Evolutionary conservation across 1,284 basidiomycete species (phyloP).

Genomic region (Sanghuangporus weigelae): DNA sequence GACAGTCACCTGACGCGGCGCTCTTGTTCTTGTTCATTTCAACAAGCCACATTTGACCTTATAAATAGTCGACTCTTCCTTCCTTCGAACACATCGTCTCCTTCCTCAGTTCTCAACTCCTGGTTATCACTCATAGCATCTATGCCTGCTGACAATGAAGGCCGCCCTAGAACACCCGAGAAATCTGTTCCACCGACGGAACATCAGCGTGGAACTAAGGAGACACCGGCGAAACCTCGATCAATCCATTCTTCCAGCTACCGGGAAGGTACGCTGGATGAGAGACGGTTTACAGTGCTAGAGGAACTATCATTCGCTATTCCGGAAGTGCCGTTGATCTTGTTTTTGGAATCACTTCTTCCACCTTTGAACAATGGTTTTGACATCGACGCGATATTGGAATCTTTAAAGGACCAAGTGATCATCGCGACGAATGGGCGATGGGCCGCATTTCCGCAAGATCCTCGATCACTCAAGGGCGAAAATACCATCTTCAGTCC

Average conservation of each 20-base stretch:
- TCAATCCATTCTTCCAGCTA: background rate
- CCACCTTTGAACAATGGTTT: background rate
- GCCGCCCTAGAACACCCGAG: background rate
- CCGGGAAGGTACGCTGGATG: background rate
- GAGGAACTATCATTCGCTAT: background rate
- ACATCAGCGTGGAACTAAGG: background rate
- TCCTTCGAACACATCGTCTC: too few relatives aligned
- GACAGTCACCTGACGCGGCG: too few relatives aligned
- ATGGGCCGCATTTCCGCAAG: background rate
- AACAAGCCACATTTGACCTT: too few relatives aligned
- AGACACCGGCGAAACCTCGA: background rate
- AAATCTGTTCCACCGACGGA: background rate
- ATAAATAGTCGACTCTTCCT: too few relatives aligned
- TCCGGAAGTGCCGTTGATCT: background rate
- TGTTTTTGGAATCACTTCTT: background rate
- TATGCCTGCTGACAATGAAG: background rate
- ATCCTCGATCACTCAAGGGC: background rate
- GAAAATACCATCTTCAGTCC: background rate
- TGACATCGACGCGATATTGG: background rate
- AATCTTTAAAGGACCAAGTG: background rate
- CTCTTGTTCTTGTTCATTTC: too few relatives aligned
- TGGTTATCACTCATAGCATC: too few relatives aligned
- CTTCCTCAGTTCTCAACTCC: too few relatives aligned
- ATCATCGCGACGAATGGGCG: background rate
- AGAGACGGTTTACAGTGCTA: background rate